Evolutionary conservation across 75 land plant genomes (phyloP).

Genomic region (Adiantum capillusveneris): DNA sequence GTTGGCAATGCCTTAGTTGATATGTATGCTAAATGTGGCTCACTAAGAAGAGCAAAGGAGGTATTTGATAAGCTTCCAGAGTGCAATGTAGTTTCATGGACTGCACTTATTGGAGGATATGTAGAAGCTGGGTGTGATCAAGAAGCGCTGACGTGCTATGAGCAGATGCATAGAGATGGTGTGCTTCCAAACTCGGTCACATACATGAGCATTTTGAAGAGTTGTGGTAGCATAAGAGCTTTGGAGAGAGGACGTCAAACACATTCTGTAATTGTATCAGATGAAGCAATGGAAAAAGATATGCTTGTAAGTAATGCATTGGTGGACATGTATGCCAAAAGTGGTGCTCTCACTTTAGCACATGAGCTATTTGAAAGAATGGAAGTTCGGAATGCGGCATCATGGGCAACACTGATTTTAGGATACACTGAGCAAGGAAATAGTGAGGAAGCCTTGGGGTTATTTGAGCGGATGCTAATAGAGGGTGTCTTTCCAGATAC

Average conservation of each 20-base stretch:
- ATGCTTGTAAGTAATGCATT: conserved; percentile 35
- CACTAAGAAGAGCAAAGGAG: conserved; percentile 15
- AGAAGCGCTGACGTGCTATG: conserved; percentile 6
- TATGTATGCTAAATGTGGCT: conserved; percentile 49
- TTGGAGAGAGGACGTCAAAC: conserved; percentile 9
- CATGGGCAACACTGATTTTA: conserved; percentile 18
- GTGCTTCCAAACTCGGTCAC: conserved; percentile 8
- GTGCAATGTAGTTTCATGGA: conserved; percentile 19
- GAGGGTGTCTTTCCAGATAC: conserved; percentile 7
- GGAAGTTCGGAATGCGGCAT: conserved; percentile 6
- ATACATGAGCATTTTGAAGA: conserved; percentile 7
- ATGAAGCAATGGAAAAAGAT: neutral
- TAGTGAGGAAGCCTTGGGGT: conserved; percentile 9
- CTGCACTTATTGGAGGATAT: conserved; percentile 15
- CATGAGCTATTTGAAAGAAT: conserved; percentile 23
- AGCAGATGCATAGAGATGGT: conserved; percentile 7
- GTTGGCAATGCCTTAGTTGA: conserved; percentile 62
- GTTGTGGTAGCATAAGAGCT: conserved; percentile 4
- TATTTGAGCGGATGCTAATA: conserved; percentile 6
- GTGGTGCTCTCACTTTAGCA: conserved; percentile 33
- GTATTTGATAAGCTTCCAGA: conserved; percentile 7
- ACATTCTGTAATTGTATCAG: conserved; percentile 2
- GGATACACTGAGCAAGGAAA: conserved; percentile 14
- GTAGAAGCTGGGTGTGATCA: conserved; percentile 12
- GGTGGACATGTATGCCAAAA: conserved; percentile 54